Conservation (phyloP, 176 grass and related monocot genomes). For the Phragmites australis region DNA sequence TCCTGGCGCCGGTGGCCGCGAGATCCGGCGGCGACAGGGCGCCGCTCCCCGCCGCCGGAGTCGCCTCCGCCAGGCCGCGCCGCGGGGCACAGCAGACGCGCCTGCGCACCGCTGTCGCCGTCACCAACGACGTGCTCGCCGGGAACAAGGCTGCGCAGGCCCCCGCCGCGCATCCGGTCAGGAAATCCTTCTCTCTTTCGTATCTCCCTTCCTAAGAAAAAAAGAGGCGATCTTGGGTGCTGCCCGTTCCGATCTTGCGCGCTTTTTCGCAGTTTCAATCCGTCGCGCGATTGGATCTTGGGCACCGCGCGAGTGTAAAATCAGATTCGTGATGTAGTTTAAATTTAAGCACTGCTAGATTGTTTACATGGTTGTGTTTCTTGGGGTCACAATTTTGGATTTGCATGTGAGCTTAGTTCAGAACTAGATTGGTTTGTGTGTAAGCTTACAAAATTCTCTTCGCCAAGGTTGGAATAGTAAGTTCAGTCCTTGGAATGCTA, state of each 20-base stretch:
- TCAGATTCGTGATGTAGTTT: not conserved
- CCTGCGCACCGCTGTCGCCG: conserved; percentile 49
- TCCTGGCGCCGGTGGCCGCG: conserved; percentile 50
- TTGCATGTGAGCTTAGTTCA: not conserved
- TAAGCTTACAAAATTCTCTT: not conserved
- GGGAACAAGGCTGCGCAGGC: conserved; percentile 44
- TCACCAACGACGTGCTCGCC: conserved; percentile 67
- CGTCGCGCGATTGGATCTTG: conserved; percentile 21
- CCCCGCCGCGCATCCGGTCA: conserved; percentile 41
- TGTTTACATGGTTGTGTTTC: not conserved
- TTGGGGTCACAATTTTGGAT: not conserved
- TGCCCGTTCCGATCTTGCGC: not conserved
- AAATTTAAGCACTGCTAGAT: not conserved
- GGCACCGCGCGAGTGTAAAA: not conserved
- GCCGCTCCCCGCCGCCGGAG: not conserved
- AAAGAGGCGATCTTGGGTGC: not conserved
- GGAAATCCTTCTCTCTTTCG: not conserved
- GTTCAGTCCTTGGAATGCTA: not conserved
- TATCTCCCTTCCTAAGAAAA: not conserved
- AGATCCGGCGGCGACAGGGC: conserved; percentile 56
- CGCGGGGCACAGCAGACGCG: conserved; percentile 6
- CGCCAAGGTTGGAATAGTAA: not conserved
- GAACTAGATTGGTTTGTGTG: not conserved
- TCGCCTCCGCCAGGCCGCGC: not conserved
- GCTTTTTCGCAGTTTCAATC: not conserved